A percentile compares a stretch with the other conserved stretches of the same genome.
These are phyloP conservation scores for Fistulinella prunicolor DNA, from an alignment of 768 basidiomycete genomes.

Conservation along the genomic window DNA sequence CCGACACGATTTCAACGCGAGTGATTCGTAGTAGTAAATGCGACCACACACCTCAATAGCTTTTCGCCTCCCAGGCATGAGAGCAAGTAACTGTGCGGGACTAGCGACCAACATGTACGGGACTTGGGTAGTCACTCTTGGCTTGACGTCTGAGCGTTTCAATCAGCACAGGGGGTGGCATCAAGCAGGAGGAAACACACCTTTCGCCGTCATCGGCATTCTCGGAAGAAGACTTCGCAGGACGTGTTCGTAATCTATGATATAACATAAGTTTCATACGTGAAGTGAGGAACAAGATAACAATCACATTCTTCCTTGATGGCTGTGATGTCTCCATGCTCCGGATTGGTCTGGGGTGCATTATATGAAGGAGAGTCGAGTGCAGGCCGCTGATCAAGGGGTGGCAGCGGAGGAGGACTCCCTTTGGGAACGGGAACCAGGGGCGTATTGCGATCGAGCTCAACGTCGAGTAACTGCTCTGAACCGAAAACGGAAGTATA, in stretches of 20 bases:
- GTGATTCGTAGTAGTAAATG: neutral
- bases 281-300: neutral
- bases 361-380: constrained; percentile 1
- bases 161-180: neutral
- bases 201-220: constrained; percentile 45
- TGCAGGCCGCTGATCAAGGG: constrained; percentile 25
- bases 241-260: constrained; percentile 33
- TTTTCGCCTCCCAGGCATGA: constrained; percentile 44
- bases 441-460: constrained; percentile 42
- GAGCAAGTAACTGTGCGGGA: constrained; percentile 32
- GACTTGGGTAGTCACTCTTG: constrained; percentile 25
- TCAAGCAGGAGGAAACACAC: constrained; percentile 18
- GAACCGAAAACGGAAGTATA: constrained; percentile 40
- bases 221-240: constrained; percentile 37
- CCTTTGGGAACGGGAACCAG: constrained; percentile 32
- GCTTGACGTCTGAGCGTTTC: constrained; percentile 34
- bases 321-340: neutral
- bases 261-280: neutral
- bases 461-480: constrained; percentile 50
- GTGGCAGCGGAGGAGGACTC: constrained; percentile 21
- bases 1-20: constrained; percentile 1
- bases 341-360: neutral
- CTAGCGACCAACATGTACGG: constrained; percentile 40
- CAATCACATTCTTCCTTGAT: constrained; percentile 22
- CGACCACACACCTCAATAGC: constrained; percentile 43